phyloP scores from a whole-genome alignment of 2,329 filamentous ascomycete species.

The Monilinia aucupariae region DNA sequence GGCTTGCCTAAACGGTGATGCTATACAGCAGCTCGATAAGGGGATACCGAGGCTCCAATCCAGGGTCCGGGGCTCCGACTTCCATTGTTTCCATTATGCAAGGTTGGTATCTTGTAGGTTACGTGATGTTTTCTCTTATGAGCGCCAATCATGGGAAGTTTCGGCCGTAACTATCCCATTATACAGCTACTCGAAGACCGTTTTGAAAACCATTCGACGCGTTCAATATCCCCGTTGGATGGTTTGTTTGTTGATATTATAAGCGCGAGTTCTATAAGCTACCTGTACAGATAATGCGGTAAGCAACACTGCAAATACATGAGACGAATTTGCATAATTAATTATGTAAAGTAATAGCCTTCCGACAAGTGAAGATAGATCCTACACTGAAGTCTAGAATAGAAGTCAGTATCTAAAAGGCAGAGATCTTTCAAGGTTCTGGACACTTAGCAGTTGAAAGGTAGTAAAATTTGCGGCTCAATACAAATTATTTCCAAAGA shows the following conservation, averaged over 20 bases:
- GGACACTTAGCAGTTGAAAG: neutral
- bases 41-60: no score
- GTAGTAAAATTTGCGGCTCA: accelerated
- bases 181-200: neutral
- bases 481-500: neutral
- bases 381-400: neutral
- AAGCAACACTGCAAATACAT: neutral
- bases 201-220: neutral
- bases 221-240: neutral
- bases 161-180: neutral
- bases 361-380: neutral
- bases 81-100: neutral
- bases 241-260: neutral
- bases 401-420: neutral
- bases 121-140: no score
- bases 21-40: no score
- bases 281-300: neutral
- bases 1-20: neutral
- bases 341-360: neutral
- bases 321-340: neutral
- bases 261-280: neutral
- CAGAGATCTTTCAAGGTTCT: accelerated
- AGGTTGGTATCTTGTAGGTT: neutral
- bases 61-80: no score
- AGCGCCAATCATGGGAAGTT: neutral